Evolutionary conservation across 192 early-diverging fungal species (phyloP), one percentile per base, ranked within the genome.

Genomic region (Entomortierella lignicola): DNA sequence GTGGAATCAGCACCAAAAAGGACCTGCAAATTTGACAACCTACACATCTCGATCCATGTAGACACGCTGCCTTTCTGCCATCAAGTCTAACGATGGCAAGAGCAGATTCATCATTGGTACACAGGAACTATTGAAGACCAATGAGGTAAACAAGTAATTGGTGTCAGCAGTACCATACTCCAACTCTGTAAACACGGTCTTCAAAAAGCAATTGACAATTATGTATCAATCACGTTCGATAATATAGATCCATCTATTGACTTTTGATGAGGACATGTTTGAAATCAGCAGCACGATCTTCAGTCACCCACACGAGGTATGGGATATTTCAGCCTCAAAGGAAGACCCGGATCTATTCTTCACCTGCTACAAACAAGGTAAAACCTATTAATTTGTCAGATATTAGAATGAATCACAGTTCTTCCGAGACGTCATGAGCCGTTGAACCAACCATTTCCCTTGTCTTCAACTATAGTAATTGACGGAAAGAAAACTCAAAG

Each of bases 71-170:
- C 57, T 95, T 8, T 84, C 86, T 17, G 70, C 91, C 8, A 85
- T 92, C 31, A 66, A 81, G 27, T 91, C 84, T 3, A 90, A 89
- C 25, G 60, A 70, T 37, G 90, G 91, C n/a, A 85, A 90, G 15
- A 92, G 86, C 62, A 74, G 91, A 57, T 95, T 93, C 81, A 72
- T 94, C 53, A 90, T 91, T 30, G 94, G 93, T 4, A 91, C 94
- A 1, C 68, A 86, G 23, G 88, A 86, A 32, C 71, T 87, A 1
- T 79, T 85, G 57, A 72, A 83, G 17, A 69, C 85, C 27, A 94
- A 94, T 73, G 89, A 88, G 72, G 89, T 94, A 47, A 48, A 30
- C 10, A 61, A 54, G 2, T 4, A 4, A 54, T 29, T 26, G 4
- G 26, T 29, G 18, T 27, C 4, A 25, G 52, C 5, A 17, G 50